Evolutionary conservation across 148 eudicot genomes (phyloP).

Genomic region (Vaccinium darrowii): DNA sequence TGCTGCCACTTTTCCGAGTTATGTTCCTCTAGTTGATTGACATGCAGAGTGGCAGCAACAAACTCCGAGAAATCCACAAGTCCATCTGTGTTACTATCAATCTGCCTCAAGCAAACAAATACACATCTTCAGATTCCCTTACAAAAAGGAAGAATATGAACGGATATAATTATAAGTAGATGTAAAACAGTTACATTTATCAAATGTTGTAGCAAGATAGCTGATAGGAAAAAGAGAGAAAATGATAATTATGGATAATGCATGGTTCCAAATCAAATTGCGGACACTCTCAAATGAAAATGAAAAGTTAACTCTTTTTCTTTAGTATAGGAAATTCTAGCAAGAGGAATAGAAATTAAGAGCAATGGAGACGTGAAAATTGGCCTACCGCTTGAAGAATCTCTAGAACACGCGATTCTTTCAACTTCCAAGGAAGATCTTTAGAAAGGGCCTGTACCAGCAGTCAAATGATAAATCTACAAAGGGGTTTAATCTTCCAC

Average conservation of each 20-base stretch:
- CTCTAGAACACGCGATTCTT: constrained; percentile 79
- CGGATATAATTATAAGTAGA: neutral
- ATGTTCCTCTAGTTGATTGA: constrained; percentile 85
- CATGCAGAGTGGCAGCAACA: constrained; percentile 88
- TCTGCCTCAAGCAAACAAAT: constrained; percentile 45
- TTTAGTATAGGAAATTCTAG: neutral
- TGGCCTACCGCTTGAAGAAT: constrained; percentile 83
- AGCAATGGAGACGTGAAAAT: neutral
- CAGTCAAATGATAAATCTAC: neutral
- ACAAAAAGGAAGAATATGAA: neutral
- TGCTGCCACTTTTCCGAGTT: constrained; percentile 78
- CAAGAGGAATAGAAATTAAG: neutral
- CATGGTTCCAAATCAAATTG: neutral
- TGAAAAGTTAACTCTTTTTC: neutral
- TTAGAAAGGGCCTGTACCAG: constrained; percentile 78
- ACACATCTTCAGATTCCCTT: neutral
- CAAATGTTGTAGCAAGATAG: neutral
- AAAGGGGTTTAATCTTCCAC: neutral
- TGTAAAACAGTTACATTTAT: neutral
- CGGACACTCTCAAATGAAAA: neutral
- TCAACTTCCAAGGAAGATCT: constrained; percentile 92
- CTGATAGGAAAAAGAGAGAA: neutral
- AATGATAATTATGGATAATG: neutral
- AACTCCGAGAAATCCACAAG: constrained; percentile 89
- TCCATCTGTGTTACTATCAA: constrained; percentile 92